A percentile compares a stretch with the other conserved stretches of the same genome.
Conservation (phyloP, 345 rosid species). For the Populus ilicifolia region DNA sequence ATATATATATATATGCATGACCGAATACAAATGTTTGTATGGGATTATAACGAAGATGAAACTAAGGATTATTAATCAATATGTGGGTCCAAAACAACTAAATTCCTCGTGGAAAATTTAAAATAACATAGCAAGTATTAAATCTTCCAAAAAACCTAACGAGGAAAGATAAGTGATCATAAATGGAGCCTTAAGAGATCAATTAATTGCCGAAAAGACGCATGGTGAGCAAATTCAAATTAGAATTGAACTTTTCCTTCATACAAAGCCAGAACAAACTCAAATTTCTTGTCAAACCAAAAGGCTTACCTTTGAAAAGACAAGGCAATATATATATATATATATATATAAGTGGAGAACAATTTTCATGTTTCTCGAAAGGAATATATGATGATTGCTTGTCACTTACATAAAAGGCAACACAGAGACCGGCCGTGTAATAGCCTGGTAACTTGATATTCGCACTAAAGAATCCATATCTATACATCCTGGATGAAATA, state of each 20-base stretch:
- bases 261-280: not conserved
- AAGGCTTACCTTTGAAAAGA: not conserved
- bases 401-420: slow-evolving; percentile 70
- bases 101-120: not conserved
- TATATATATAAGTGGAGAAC: no score
- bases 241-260: not conserved
- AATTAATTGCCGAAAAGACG: not conserved
- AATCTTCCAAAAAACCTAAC: no score
- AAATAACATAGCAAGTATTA: not conserved
- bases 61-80: not conserved
- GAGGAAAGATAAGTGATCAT: not conserved
- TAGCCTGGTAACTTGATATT: slow-evolving; percentile 77
- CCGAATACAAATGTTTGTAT: not conserved
- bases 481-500: slow-evolving; percentile 73
- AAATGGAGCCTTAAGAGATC: not conserved
- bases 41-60: not conserved
- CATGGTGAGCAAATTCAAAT: not conserved
- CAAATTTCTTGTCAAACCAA: not conserved
- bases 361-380: not conserved
- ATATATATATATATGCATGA: not conserved
- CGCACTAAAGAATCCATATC: slow-evolving; percentile 85
- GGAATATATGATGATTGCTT: not conserved
- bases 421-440: slow-evolving; percentile 83
- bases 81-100: not conserved
- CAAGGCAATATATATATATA: not conserved